Evolutionary conservation across 805 yeast genomes (phyloP).

Genomic region (Barnettozyma pratensis): DNA sequence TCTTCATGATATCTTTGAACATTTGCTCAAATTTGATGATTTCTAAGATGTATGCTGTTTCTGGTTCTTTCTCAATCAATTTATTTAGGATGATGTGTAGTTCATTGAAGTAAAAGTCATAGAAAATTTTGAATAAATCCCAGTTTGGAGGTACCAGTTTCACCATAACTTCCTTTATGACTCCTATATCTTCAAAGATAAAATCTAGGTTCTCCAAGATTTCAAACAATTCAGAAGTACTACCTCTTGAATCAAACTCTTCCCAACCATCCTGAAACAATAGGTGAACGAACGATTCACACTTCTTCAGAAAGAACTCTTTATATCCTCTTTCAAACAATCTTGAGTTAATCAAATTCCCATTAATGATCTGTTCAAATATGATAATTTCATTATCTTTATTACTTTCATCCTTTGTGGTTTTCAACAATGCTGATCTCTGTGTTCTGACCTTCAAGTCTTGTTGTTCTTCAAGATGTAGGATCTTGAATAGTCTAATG

Average conservation of each 20-base stretch:
- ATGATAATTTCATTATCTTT: conserved; percentile 25
- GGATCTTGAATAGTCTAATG: conserved; percentile 65
- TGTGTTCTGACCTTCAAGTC: conserved; percentile 48
- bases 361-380: conserved; percentile 35
- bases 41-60: conserved; percentile 66
- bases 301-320: conserved; percentile 50
- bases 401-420: conserved; percentile 17
- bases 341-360: conserved; percentile 30
- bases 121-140: conserved; percentile 61
- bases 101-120: conserved; percentile 61
- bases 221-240: conserved; percentile 34
- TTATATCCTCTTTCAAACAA: conserved; percentile 54
- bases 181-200: conserved; percentile 73
- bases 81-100: conserved; percentile 59
- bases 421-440: conserved; percentile 11
- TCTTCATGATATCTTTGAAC: conserved; percentile 49
- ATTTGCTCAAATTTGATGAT: conserved; percentile 75
- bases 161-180: conserved; percentile 55
- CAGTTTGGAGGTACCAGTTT: conserved; percentile 78
- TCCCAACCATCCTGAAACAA: conserved; percentile 64
- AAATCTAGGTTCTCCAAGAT: conserved; percentile 73
- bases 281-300: conserved; percentile 56
- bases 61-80: conserved; percentile 67
- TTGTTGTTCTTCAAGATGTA: conserved; percentile 76
- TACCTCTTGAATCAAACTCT: conserved; percentile 41